Evolutionary conservation across 176 grass and related monocot genomes (phyloP).

Genomic region (Aegilops tauschii): DNA sequence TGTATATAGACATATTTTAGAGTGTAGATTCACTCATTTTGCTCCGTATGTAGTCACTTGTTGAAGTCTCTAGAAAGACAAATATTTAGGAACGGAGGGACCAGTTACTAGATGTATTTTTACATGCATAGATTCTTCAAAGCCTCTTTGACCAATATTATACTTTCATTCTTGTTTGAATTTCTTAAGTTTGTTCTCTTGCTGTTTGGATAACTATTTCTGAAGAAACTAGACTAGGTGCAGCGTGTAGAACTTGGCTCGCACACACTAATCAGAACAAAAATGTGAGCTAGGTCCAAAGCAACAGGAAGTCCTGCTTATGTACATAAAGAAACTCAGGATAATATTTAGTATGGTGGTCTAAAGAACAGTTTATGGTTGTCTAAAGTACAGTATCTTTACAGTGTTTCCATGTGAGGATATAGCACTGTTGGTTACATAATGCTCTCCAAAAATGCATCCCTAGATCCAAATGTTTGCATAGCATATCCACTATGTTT

Average conservation of each 20-base stretch:
- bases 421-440: conserved; percentile 30
- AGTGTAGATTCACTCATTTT: too few relatives aligned
- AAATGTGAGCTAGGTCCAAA: conserved; percentile 22
- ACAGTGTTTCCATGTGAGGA: conserved; percentile 43
- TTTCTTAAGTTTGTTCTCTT: conserved; percentile 10
- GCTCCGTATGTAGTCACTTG: too few relatives aligned
- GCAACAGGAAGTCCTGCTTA: conserved; percentile 22
- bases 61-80: too few relatives aligned
- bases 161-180: conserved; percentile 1
- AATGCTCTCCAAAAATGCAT: conserved; percentile 38
- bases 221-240: conserved; percentile 15
- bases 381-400: conserved; percentile 46
- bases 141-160: neutral
- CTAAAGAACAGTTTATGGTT: conserved; percentile 20
- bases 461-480: conserved; percentile 25
- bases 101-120: neutral
- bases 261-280: neutral
- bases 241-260: conserved; percentile 15
- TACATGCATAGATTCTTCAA: conserved; percentile 10
- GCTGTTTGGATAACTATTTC: conserved; percentile 7
- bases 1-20: too few relatives aligned
- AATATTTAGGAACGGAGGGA: too few relatives aligned
- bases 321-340: conserved; percentile 19
- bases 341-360: conserved; percentile 28
- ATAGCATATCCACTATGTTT: conserved; percentile 32